Base-by-base conservation (phyloP, 148 eudicot species). In the Rhododendron ovatum region DNA sequence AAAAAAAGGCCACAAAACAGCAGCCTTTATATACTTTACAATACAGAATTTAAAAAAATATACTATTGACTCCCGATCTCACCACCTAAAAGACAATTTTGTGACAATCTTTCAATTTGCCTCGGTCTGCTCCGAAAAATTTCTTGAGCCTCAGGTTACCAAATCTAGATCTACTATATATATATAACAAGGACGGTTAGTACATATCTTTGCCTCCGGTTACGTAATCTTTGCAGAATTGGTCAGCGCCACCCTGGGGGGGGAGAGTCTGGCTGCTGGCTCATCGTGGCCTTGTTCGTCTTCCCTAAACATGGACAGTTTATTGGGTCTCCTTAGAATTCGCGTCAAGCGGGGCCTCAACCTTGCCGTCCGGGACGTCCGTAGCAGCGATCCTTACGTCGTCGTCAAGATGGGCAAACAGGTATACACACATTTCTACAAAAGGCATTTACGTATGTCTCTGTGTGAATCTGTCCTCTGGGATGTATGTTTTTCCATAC, bases 361-460 rank as follows among this genome's bases (percentile, higher is more conserved):
- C 88, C 95, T 95, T 26, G 98, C 98, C 39, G 91, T 95, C 45
- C 93, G 98, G 12, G 98, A 95, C 85, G 91, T 95, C 67, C 90
- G 92, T 26, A 95, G 88, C 84, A 95, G 98, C 63, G 98, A 95
- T 85, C 98, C 98, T 20, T 95, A 95, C 59, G 90, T 91, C 77
- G 92, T 93, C 51, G 84, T 95, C 86, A 92, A 83, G 85, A 90
- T 94, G 95, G 98, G 94, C 45, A 88, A 73, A 83, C 98, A 95
- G 95, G 98, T 92, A 55, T 22, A 26, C 4, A n/a, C 13, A 63
- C 28, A 55, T 55, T 5, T 55, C 61, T 15, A 55, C 3, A 5
- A 20, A 20, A 1, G 55, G 55, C 4, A 51, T 55, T 24, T 63
- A 9, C 71, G 4, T 10, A 65, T 9, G 13, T 65, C 4, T 65